These are phyloP conservation scores for Penicillium mononematosum DNA, from an alignment of 495 filamentous ascomycete genomes.

Conservation along the genomic window DNA sequence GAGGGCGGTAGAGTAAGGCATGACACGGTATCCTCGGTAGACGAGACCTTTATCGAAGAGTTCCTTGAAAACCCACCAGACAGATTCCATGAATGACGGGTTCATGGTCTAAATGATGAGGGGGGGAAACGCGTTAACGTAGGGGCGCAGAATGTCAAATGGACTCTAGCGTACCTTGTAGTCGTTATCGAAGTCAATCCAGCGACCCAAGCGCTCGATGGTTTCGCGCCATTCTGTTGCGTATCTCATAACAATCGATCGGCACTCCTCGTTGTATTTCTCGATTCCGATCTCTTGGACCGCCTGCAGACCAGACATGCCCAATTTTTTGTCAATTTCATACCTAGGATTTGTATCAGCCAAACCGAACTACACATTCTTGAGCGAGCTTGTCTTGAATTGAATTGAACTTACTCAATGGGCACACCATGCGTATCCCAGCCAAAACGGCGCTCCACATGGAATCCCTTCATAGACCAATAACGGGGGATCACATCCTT, in stretches of 20 bases:
- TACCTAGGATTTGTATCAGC: constrained; percentile 40
- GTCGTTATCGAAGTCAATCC: constrained; percentile 98
- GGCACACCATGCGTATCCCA: constrained; percentile 96
- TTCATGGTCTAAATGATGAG: constrained; percentile 73
- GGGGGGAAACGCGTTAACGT: background rate
- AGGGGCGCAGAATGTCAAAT: background rate
- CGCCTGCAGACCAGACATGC: constrained; percentile 83
- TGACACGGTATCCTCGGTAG: constrained; percentile 85
- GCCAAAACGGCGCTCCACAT: constrained; percentile 70
- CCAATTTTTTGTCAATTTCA: constrained; percentile 97
- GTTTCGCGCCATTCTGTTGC: constrained; percentile 86
- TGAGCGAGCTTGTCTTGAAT: background rate
- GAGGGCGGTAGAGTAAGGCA: constrained; percentile 92
- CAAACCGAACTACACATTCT: background rate
- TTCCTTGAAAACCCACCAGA: constrained; percentile 96
- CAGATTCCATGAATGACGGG: constrained; percentile 88
- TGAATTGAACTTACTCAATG: constrained; percentile 56
- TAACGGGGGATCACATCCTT: constrained; percentile 97
- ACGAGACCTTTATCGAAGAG: constrained; percentile 85
- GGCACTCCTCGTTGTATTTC: constrained; percentile 91
- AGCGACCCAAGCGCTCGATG: constrained; percentile 86
- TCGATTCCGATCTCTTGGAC: constrained; percentile 84
- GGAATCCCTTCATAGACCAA: constrained; percentile 95
- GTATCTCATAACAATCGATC: constrained; percentile 92
- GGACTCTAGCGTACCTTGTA: constrained; percentile 66